Evolutionary conservation across 495 filamentous ascomycete species (phyloP).

Genomic region (Penicillium coprophilum): DNA sequence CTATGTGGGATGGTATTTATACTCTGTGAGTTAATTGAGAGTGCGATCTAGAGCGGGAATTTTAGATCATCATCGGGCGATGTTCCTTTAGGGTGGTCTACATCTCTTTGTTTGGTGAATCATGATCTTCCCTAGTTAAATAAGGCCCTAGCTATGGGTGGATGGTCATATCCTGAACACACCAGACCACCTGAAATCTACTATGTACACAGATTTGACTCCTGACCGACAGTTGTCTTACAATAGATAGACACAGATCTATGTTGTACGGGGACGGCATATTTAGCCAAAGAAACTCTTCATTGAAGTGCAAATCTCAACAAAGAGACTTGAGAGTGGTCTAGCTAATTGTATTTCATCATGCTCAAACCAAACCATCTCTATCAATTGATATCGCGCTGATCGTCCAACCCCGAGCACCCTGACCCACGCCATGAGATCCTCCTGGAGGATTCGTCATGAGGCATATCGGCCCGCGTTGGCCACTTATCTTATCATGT

Average conservation of each 20-base stretch:
- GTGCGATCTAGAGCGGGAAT: too few relatives aligned
- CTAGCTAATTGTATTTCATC: constrained; percentile 2
- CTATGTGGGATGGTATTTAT: not conserved
- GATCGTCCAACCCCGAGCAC: not conserved
- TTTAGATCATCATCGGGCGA: too few relatives aligned
- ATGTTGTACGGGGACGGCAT: not conserved
- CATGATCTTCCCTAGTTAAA: too few relatives aligned
- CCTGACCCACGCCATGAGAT: not conserved
- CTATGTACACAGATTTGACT: not conserved
- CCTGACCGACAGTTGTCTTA: not conserved
- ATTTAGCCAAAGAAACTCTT: constrained; percentile 6
- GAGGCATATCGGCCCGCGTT: not conserved
- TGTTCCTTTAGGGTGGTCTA: too few relatives aligned
- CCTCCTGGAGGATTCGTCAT: not conserved
- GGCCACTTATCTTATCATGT: not conserved
- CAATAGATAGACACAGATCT: not conserved
- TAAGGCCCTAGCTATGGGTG: too few relatives aligned
- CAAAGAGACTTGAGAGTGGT: constrained; percentile 3
- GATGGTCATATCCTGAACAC: too few relatives aligned
- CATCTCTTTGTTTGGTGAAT: too few relatives aligned
- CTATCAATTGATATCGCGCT: constrained; percentile 3
- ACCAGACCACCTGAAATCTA: too few relatives aligned
- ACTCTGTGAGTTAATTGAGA: too few relatives aligned
- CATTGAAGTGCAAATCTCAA: constrained; percentile 8
- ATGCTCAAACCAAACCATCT: not conserved